Percentiles rank a stretch among this genome's conserved stretches.
phyloP scores from a whole-genome alignment of 495 filamentous ascomycete genomes.

The Annulohypoxylon maeteangense region DNA sequence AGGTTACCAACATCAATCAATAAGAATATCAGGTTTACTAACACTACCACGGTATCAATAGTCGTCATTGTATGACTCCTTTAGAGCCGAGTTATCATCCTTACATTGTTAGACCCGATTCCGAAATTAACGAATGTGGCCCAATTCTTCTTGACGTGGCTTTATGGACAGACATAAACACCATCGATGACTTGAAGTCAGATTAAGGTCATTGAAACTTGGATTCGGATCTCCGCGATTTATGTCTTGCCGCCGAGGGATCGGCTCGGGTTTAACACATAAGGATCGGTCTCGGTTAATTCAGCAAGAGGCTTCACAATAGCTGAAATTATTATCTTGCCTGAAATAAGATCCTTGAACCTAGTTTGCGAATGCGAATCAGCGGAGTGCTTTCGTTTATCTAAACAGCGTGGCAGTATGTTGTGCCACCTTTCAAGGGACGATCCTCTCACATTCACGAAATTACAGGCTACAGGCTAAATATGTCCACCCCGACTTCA shows the following conservation, averaged over 20 bases:
- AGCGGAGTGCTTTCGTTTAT: background rate
- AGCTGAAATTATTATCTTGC: background rate
- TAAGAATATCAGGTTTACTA: background rate
- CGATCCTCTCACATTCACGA: background rate
- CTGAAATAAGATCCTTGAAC: background rate
- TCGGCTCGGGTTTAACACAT: slow-evolving; percentile 31
- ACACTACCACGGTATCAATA: background rate
- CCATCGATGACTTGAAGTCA: slow-evolving; percentile 6
- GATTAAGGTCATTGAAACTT: slow-evolving; percentile 17
- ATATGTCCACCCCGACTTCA: too few relatives aligned
- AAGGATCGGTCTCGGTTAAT: background rate
- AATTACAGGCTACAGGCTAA: too few relatives aligned
- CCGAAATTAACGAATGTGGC: background rate
- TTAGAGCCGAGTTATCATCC: background rate
- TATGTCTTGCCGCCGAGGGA: slow-evolving; percentile 23
- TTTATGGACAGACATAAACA: background rate
- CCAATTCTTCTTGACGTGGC: background rate
- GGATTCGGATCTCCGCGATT: slow-evolving; percentile 29
- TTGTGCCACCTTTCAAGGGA: slow-evolving; percentile 2
- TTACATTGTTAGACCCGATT: background rate
- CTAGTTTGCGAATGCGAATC: background rate
- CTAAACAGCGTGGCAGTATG: background rate
- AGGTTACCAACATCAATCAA: background rate
- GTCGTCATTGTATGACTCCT: background rate
- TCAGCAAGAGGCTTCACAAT: background rate